A percentile compares a stretch with the other conserved stretches of the same genome.
These are phyloP conservation scores for Eucalyptus sp. DNA, from an alignment of 345 rosid species.

Conservation along the genomic window DNA sequence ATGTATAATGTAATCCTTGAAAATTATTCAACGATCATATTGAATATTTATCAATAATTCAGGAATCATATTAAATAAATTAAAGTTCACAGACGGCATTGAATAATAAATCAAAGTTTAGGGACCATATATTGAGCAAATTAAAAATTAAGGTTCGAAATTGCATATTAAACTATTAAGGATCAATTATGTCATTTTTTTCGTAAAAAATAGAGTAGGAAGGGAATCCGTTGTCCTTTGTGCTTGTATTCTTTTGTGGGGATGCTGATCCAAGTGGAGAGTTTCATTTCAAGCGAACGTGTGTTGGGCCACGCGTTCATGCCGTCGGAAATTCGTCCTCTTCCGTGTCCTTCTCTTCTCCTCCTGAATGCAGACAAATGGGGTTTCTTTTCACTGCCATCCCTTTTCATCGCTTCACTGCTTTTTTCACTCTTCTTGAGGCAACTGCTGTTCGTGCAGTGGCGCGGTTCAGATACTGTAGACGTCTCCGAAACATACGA, in stretches of 20 bases:
- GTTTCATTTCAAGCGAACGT: not conserved
- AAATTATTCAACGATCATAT: too few relatives aligned
- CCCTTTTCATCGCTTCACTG: not conserved
- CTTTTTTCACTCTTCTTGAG: not conserved
- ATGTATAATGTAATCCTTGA: too few relatives aligned
- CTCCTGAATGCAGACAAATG: not conserved
- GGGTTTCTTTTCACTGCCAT: not conserved
- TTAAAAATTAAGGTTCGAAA: not conserved
- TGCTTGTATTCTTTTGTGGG: not conserved
- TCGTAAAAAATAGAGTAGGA: not conserved
- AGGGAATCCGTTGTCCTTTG: not conserved
- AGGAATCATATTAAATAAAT: not conserved
- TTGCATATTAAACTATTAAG: too few relatives aligned
- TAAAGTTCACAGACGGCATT: not conserved
- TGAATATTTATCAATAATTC: too few relatives aligned
- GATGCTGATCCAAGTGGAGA: not conserved
- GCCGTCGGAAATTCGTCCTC: not conserved
- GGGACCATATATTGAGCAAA: rapidly evolving
- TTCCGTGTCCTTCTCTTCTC: not conserved
- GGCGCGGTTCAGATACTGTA: too few relatives aligned
- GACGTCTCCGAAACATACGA: not conserved
- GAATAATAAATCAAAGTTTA: not conserved
- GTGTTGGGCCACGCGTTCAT: not conserved
- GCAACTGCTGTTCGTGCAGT: not conserved
- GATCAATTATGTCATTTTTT: too few relatives aligned